These are phyloP conservation scores for Ceratobasidium sp. DNA, from an alignment of 1,284 basidiomycete species.

Conservation along the genomic window DNA sequence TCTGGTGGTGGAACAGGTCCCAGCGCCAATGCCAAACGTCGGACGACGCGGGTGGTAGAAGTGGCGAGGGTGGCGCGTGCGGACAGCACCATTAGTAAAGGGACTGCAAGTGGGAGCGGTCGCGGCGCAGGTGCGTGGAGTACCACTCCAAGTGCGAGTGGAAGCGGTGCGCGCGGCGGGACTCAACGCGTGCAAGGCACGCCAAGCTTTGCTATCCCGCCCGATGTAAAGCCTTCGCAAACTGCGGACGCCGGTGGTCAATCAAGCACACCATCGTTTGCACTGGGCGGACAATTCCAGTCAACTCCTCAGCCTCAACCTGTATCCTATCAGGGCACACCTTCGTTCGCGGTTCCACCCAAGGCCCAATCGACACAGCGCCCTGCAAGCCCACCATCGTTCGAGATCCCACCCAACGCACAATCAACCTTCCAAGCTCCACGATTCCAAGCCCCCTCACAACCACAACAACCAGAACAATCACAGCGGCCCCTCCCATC, in stretches of 20 bases:
- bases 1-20: not conserved
- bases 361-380: slow-evolving; percentile 30
- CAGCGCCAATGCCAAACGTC: slow-evolving; percentile 26
- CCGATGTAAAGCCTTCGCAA: slow-evolving; percentile 22
- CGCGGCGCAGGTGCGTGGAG: slow-evolving; percentile 15
- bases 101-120: slow-evolving; percentile 6
- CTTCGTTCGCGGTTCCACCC: slow-evolving; percentile 31
- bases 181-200: slow-evolving; percentile 30
- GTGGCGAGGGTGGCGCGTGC: slow-evolving; percentile 11
- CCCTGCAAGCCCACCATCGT: slow-evolving; percentile 16
- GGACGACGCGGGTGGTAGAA: slow-evolving; percentile 29
- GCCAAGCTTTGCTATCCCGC: slow-evolving; percentile 34
- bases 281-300: slow-evolving; percentile 6
- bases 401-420: not conserved
- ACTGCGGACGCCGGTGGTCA: not conserved
- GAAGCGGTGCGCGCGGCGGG: slow-evolving; percentile 25
- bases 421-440: slow-evolving; percentile 31
- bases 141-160: slow-evolving; percentile 26
- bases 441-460: slow-evolving; percentile 22
- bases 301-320: slow-evolving; percentile 32
- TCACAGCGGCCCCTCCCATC: slow-evolving; percentile 15
- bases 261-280: slow-evolving; percentile 15
- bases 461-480: slow-evolving; percentile 5
- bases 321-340: not conserved
- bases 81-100: slow-evolving; percentile 16